Base-by-base conservation (phyloP, 306 rosid species). In the Astragalus membranaceus region DNA sequence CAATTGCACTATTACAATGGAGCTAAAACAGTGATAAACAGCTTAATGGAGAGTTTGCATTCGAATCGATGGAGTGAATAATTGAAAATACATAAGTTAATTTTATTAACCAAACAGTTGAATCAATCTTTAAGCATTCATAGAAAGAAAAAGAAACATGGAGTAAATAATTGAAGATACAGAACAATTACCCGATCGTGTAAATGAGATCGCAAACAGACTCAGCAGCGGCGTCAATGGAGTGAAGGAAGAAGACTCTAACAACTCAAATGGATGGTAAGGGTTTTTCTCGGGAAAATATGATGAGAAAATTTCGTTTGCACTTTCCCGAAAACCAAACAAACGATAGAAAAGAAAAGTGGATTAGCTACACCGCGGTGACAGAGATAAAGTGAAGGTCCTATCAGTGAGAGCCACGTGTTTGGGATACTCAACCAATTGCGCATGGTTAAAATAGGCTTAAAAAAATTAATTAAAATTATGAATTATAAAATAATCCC, bases 251-350 rank as follows among this genome's bases (percentile, higher is more conserved):
- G 32, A 16, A 5, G 32, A 51, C 10, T 42, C 20, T 23, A 7
- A 41, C 8, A 41, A 36, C 10, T 41, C 3, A 60, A 11, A 60
- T 7, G 30, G 48, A 16, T 37, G 7, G 39, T 6, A 11, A 63
- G 54, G 69, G 67, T 39, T 63, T 32, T 63, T 63, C 69, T 43
- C 23, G 69, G 69, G 69, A 63, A 63, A 63, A 63, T 63, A 3
- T 43, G 36, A 43, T 23, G 69, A 20, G 39, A 63, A 63, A 63
- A 6, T 20, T 63, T 63, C 17, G 23, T 42, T 12, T 63, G 53
- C 10, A 63, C 15, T 63, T 63, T 63, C 69, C 20, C 53, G 53
- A 37, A 5, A 41, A 37, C 35, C 50, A 39, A 61, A 39, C 51
- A 17, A 17, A 39, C 32, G 33, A 2, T 10, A 16, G 33, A 4